phyloP scores from a whole-genome alignment of 441 rosid species.

The Euphorbia celastroides region DNA sequence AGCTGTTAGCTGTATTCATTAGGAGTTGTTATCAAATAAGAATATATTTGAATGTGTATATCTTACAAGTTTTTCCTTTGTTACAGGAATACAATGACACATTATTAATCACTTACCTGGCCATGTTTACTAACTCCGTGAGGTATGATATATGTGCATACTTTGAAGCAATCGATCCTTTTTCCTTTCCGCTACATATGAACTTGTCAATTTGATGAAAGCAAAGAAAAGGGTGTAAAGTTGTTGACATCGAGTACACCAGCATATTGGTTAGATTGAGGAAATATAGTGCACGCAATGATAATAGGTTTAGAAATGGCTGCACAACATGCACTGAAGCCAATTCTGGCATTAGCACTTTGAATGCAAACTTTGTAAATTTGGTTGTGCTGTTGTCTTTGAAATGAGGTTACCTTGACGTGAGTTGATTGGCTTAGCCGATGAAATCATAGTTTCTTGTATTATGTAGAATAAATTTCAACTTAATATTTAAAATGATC shows the following conservation, averaged over 20 bases:
- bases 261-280: not conserved
- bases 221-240: not conserved
- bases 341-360: not conserved
- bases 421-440: not conserved
- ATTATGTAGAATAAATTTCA: not conserved
- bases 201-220: not conserved
- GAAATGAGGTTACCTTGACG: not conserved
- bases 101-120: slow-evolving; percentile 73
- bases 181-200: not conserved
- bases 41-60: not conserved
- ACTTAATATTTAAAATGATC: not conserved
- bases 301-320: not conserved
- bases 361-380: not conserved
- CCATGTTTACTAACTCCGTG: slow-evolving; percentile 88
- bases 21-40: not conserved
- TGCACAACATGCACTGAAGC: not conserved
- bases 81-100: slow-evolving; percentile 87
- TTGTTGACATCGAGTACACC: not conserved
- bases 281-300: not conserved
- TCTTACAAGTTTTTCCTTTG: slow-evolving; percentile 1
- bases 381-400: not conserved
- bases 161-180: not conserved
- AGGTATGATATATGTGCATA: slow-evolving; percentile 39
- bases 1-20: not conserved
- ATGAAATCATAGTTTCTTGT: not conserved